Percentiles rank a stretch among this genome's conserved stretches.
Evolutionary conservation across 345 rosid species (phyloP).

Genomic region (Iberis pinnata): DNA sequence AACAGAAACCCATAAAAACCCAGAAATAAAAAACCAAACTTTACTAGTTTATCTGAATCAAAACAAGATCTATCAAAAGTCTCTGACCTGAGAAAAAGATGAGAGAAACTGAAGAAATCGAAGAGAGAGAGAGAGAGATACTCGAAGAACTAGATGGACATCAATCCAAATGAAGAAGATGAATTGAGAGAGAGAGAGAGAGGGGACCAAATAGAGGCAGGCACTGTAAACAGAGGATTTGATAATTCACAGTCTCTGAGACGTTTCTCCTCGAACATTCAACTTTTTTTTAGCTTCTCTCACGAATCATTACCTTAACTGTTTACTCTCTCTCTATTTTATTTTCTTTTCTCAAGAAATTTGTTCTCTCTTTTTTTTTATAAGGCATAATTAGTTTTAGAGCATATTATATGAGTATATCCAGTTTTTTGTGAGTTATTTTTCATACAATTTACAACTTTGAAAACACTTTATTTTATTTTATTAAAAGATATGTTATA

Average conservation of each 20-base stretch:
- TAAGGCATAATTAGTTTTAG: too few relatives aligned
- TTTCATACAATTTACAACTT: too few relatives aligned
- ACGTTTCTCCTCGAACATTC: constrained; percentile 20
- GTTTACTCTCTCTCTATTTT: neutral
- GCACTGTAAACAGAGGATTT: constrained; percentile 22
- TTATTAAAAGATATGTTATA: too few relatives aligned
- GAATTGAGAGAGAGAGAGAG: constrained; percentile 17
- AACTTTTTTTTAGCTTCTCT: too few relatives aligned
- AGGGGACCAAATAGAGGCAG: constrained; percentile 20
- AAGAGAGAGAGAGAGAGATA: constrained; percentile 11
- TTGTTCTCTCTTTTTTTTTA: too few relatives aligned
- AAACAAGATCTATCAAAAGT: neutral
- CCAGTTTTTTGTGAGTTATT: too few relatives aligned
- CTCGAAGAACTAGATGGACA: constrained; percentile 22
- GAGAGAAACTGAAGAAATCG: neutral
- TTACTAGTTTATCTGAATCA: neutral
- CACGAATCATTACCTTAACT: constrained; percentile 19
- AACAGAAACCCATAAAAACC: constrained; percentile 3
- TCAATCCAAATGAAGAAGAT: constrained; percentile 27
- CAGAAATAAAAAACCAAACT: constrained; percentile 9
- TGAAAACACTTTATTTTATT: too few relatives aligned
- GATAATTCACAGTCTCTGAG: constrained; percentile 28
- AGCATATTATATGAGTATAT: too few relatives aligned
- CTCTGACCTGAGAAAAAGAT: constrained; percentile 24
- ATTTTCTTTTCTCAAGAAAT: neutral